phyloP scores from a whole-genome alignment of 129 eudicot species.

The Centella asiatica region DNA sequence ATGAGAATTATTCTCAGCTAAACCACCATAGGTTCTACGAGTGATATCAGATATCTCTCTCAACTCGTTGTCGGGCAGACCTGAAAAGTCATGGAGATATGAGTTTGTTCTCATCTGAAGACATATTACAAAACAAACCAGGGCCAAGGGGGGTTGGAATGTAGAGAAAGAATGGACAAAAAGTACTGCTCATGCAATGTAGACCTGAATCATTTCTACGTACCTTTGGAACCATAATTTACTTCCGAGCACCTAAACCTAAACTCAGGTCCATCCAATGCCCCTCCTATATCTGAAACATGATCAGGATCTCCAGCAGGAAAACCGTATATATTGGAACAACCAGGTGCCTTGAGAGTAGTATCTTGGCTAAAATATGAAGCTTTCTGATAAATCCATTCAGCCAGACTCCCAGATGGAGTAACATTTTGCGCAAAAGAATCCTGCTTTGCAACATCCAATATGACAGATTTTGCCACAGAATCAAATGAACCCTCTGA shows the following conservation, averaged over 20 bases:
- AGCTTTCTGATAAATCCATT: constrained; percentile 23
- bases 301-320: constrained; percentile 13
- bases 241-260: neutral
- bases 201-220: neutral
- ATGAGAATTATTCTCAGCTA: constrained; percentile 15
- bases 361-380: constrained; percentile 20
- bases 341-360: constrained; percentile 12
- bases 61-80: constrained; percentile 11
- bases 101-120: no score
- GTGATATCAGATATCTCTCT: constrained; percentile 19
- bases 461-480: constrained; percentile 24
- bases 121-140: no score
- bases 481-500: constrained; percentile 33
- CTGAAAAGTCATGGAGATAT: no score
- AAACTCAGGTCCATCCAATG: constrained; percentile 8
- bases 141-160: no score
- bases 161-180: no score
- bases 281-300: constrained; percentile 8
- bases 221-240: constrained; percentile 8
- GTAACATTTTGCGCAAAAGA: constrained; percentile 27
- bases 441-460: constrained; percentile 27
- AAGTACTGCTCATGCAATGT: constrained; percentile 6
- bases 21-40: constrained; percentile 12
- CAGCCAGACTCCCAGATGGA: constrained; percentile 33
- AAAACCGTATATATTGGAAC: constrained; percentile 21